These are phyloP conservation scores for Penicillium psychrofluorescens DNA, from an alignment of 495 filamentous ascomycete species.

Conservation along the genomic window DNA sequence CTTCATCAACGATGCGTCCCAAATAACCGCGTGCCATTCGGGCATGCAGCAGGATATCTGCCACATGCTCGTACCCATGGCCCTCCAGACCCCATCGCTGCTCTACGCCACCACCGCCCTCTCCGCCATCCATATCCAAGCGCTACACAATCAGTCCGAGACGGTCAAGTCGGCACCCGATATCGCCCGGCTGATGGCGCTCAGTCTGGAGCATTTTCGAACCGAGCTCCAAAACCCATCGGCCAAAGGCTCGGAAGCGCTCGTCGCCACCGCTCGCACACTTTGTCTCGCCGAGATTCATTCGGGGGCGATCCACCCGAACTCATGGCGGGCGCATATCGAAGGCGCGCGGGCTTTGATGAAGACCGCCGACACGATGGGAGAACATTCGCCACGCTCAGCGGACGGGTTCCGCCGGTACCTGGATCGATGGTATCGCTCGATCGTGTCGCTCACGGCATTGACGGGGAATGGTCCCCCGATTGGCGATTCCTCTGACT, in stretches of 20 bases:
- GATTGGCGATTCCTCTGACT: constrained; percentile 23
- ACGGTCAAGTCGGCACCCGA: constrained; percentile 37
- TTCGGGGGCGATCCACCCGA: constrained; percentile 38
- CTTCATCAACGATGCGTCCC: constrained; percentile 40
- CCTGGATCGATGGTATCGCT: constrained; percentile 40
- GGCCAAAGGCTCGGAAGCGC: constrained; percentile 29
- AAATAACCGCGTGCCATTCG: constrained; percentile 37
- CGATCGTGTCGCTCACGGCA: constrained; percentile 40
- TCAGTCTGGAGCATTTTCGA: constrained; percentile 39
- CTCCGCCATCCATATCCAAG: constrained; percentile 41
- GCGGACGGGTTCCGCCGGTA: constrained; percentile 35
- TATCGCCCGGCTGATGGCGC: constrained; percentile 37
- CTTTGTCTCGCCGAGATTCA: constrained; percentile 43
- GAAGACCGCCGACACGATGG: constrained; percentile 20
- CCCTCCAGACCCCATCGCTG: constrained; percentile 37
- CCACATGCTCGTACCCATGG: constrained; percentile 41
- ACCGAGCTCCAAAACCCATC: constrained; percentile 33
- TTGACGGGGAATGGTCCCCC: constrained; percentile 40
- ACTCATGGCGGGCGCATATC: constrained; percentile 42
- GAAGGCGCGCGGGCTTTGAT: constrained; percentile 39
- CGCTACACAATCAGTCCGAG: constrained; percentile 35
- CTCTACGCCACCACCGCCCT: constrained; percentile 40
- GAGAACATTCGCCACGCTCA: constrained; percentile 20
- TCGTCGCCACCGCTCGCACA: constrained; percentile 41
- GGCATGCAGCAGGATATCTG: constrained; percentile 42